Percentiles rank a stretch among this genome's conserved stretches.
These are phyloP conservation scores for Suillus spraguei DNA, from an alignment of 768 basidiomycete genomes.

Conservation along the genomic window DNA sequence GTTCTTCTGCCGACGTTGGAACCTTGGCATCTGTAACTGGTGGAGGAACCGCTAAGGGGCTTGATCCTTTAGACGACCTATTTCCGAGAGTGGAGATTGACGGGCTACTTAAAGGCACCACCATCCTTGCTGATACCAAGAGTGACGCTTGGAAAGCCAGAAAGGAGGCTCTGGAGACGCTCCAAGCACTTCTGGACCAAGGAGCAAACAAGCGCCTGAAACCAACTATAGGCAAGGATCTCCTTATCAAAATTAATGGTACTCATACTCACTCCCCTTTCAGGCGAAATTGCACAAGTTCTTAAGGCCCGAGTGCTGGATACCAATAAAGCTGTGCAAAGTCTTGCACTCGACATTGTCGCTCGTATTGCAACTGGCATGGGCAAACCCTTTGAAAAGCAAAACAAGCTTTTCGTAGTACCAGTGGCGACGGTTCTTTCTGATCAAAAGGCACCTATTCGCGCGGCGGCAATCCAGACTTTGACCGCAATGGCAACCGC, in stretches of 20 bases:
- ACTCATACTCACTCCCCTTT: constrained; percentile 1
- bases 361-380: constrained; percentile 90
- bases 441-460: constrained; percentile 90
- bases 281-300: constrained; percentile 89
- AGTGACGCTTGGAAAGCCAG: constrained; percentile 97
- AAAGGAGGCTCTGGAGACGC: constrained; percentile 89
- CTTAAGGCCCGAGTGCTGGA: constrained; percentile 89
- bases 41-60: constrained; percentile 41
- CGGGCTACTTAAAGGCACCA: constrained; percentile 77
- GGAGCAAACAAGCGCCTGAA: constrained; percentile 92
- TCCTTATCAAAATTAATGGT: not conserved
- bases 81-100: constrained; percentile 97
- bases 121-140: constrained; percentile 80
- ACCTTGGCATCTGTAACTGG: constrained; percentile 46
- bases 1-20: constrained; percentile 76
- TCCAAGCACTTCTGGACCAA: constrained; percentile 86
- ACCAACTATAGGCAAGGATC: constrained; percentile 72
- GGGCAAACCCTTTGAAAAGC: constrained; percentile 94
- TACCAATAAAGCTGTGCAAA: constrained; percentile 93
- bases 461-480: constrained; percentile 75
- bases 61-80: constrained; percentile 87
- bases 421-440: constrained; percentile 85
- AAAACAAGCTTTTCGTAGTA: constrained; percentile 72
- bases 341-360: constrained; percentile 87
- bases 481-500: constrained; percentile 83